Evolutionary conservation across 305 asterid species (phyloP).

Genomic region (Fraxinus ornus): DNA sequence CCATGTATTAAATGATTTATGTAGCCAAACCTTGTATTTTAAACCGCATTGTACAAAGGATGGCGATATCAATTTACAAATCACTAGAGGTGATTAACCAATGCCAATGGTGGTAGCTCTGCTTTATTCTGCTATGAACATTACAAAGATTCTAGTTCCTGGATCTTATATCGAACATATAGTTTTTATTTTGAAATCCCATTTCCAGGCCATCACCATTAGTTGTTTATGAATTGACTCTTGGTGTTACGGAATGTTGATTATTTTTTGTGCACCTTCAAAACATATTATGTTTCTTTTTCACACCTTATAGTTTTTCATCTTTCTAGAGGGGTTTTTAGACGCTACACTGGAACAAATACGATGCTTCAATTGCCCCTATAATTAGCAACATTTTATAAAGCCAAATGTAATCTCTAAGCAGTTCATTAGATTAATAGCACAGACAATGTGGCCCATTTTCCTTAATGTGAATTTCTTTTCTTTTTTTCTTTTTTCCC

Average conservation of each 20-base stretch:
- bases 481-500: background rate
- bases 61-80: background rate
- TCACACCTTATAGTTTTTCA: background rate
- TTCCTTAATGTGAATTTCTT: background rate
- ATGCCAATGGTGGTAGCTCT: background rate
- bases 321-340: background rate
- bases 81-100: background rate
- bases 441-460: background rate
- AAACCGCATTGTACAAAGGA: background rate
- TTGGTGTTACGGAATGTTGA: background rate
- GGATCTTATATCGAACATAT: background rate
- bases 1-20: background rate
- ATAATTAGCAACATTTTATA: slow-evolving; percentile 1
- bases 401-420: background rate
- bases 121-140: background rate
- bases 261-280: slow-evolving; percentile 10
- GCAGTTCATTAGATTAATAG: slow-evolving; percentile 4
- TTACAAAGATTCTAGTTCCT: background rate
- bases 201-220: background rate
- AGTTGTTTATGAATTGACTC: background rate
- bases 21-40: background rate
- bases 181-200: background rate
- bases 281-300: background rate
- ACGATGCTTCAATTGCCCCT: background rate
- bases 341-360: background rate